Evolutionary conservation across 208 protist genomes (phyloP), one percentile per base, ranked within the genome.

Genomic region (Acanthamoeba triangularis): DNA sequence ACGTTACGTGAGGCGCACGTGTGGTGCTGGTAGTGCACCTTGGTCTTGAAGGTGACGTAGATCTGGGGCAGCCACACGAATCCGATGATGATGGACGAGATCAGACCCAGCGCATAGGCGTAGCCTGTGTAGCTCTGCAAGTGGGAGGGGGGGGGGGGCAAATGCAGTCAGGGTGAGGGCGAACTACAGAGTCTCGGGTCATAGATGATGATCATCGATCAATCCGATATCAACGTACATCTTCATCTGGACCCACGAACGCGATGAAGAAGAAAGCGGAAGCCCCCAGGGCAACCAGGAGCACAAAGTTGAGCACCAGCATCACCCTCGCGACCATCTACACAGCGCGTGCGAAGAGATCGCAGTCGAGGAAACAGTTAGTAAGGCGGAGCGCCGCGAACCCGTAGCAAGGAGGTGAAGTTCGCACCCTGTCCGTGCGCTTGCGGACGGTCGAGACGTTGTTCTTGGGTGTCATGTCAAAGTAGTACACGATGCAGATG

Each of bases 31-130:
- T n/a, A n/a, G 35, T 6, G 49, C 13, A 88, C 80, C 80, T 88
- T 88, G 28, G 16, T 52, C 33, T n/a, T 33, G 13, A 10, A 93
- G 33, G 87, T 93, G 0, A n/a, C 74, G 37, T 93, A 93, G 37
- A 93, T 93, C 61, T 93, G 87, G 14, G 87, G 87, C 37, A 74
- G 37, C 87, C 87, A 93, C 25, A 93, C 87, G 63, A 93, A 67
- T n/a, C 18, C 59, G 63, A 93, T 93, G 87, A 93, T 76, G 61
- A 93, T 23, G 6, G 87, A 93, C 16, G 87, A 93, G 33, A 74
- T 67, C 20, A 93, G 59, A 16, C 87, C 87, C 37, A 93, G 37
- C 28, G 63, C 59, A 35, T 93, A 69, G 14, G 87, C 87, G 37
- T 76, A 93, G 25, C 87, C 87, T 25, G 16, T 93, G 37, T 93